These are phyloP conservation scores for Alternaria triticimaculans DNA, from an alignment of 2,329 filamentous ascomycete species.

Conservation along the genomic window DNA sequence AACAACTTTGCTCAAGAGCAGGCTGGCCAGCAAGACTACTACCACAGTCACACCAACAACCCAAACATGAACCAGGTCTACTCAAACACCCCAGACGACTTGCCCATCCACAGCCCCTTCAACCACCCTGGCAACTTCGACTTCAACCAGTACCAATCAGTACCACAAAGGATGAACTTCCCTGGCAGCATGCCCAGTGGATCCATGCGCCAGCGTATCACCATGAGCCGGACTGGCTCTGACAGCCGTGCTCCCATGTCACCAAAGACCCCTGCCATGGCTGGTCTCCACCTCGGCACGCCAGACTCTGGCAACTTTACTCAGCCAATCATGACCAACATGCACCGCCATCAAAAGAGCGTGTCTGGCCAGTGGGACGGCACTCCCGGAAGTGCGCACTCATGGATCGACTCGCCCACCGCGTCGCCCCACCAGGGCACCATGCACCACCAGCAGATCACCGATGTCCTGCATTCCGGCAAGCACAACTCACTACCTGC, in stretches of 20 bases:
- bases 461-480: slow-evolving; percentile 82
- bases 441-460: slow-evolving; percentile 77
- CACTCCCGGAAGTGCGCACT: slow-evolving; percentile 81
- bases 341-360: slow-evolving; percentile 77
- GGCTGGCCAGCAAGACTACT: slow-evolving; percentile 65
- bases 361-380: slow-evolving; percentile 90
- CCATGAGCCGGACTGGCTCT: slow-evolving; percentile 67
- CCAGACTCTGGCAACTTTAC: slow-evolving; percentile 76
- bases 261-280: slow-evolving; percentile 81
- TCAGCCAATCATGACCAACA: slow-evolving; percentile 76
- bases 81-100: slow-evolving; percentile 89
- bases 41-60: slow-evolving; percentile 50
- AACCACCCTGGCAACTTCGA: slow-evolving; percentile 72
- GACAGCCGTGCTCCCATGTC: slow-evolving; percentile 82
- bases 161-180: slow-evolving; percentile 62
- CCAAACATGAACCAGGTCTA: slow-evolving; percentile 76
- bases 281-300: slow-evolving; percentile 72
- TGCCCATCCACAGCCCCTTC: slow-evolving; percentile 91
- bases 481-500: slow-evolving; percentile 88
- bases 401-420: slow-evolving; percentile 87
- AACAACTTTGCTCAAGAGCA: slow-evolving; percentile 63
- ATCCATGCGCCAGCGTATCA: slow-evolving; percentile 46
- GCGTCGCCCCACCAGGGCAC: slow-evolving; percentile 77
- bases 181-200: slow-evolving; percentile 41
- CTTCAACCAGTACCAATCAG: slow-evolving; percentile 75